phyloP scores from a whole-genome alignment of 2,329 filamentous ascomycete genomes.

The Aspergillus cejpii region DNA sequence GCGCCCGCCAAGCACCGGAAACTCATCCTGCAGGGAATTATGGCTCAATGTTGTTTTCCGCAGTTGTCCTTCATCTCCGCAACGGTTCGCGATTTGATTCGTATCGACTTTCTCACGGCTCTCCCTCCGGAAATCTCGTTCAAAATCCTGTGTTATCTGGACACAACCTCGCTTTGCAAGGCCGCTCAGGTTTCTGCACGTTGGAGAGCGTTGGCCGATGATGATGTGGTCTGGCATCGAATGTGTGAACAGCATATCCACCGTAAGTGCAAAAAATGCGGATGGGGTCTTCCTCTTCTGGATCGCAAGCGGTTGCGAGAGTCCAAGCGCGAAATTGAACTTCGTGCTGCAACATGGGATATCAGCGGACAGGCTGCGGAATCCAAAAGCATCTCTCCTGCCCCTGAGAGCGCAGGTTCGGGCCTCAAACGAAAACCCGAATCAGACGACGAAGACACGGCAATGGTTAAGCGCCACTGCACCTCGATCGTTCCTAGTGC shows the following conservation, averaged over 20 bases:
- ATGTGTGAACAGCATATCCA: constrained; percentile 99
- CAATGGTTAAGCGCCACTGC: constrained; percentile 30
- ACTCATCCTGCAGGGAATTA: constrained; percentile 91
- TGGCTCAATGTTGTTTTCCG: constrained; percentile 95
- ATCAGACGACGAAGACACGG: constrained; percentile 22
- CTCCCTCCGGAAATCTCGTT: constrained; percentile 85
- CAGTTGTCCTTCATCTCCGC: constrained; percentile 89
- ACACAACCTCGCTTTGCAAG: constrained; percentile 91
- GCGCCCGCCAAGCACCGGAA: constrained; percentile 90
- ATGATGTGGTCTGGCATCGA: constrained; percentile 94
- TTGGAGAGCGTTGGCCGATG: constrained; percentile 87
- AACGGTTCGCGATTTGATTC: constrained; percentile 86
- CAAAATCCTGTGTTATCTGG: constrained; percentile 86
- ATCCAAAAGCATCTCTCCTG: constrained; percentile 1
- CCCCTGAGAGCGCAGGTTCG: constrained; percentile 1
- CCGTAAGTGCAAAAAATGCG: constrained; percentile 87
- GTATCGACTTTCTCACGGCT: constrained; percentile 91
- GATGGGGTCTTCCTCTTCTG: constrained; percentile 84
- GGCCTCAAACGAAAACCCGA: constrained; percentile 27
- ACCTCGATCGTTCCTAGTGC: constrained; percentile 20
- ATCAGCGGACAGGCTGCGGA: constrained; percentile 43
- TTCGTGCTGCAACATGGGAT: constrained; percentile 56
- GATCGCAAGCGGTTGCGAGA: constrained; percentile 82
- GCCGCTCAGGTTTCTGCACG: constrained; percentile 85
- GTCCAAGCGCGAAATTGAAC: constrained; percentile 76